Conservation (phyloP, 208 protist genomes). For the Acanthamoeba culbertsoni region DNA sequence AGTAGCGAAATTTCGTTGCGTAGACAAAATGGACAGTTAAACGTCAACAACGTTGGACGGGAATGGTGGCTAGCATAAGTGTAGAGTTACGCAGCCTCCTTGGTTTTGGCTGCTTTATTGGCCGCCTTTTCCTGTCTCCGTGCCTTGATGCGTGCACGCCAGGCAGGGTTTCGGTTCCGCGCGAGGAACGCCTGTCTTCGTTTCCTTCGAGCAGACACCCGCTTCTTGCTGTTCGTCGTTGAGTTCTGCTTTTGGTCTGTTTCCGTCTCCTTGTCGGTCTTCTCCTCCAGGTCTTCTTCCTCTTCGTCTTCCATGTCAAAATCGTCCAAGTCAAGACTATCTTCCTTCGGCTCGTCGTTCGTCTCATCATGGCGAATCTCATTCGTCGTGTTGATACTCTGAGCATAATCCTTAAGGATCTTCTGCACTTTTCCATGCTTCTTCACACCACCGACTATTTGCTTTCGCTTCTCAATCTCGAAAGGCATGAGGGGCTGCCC, state of each 20-base stretch:
- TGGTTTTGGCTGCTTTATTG: too few species aligned
- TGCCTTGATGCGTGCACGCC: background rate
- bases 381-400: too few species aligned
- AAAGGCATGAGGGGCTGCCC: constrained; percentile 32
- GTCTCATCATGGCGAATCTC: background rate
- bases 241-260: background rate
- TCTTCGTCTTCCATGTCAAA: background rate
- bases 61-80: too few species aligned
- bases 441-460: background rate
- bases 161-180: background rate
- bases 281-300: background rate
- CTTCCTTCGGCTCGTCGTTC: background rate
- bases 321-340: background rate
- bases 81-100: too few species aligned
- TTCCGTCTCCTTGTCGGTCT: background rate
- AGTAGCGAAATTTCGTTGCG: too few species aligned
- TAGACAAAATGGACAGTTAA: too few species aligned
- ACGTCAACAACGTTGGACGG: too few species aligned
- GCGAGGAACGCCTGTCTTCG: constrained; percentile 26
- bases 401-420: too few species aligned
- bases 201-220: background rate
- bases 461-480: constrained; percentile 6
- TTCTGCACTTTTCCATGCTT: constrained; percentile 18
- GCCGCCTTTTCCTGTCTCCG: background rate
- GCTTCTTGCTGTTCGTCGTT: background rate